Base-by-base conservation (phyloP, 2,329 filamentous ascomycete species). In the Macrophomina tecta region DNA sequence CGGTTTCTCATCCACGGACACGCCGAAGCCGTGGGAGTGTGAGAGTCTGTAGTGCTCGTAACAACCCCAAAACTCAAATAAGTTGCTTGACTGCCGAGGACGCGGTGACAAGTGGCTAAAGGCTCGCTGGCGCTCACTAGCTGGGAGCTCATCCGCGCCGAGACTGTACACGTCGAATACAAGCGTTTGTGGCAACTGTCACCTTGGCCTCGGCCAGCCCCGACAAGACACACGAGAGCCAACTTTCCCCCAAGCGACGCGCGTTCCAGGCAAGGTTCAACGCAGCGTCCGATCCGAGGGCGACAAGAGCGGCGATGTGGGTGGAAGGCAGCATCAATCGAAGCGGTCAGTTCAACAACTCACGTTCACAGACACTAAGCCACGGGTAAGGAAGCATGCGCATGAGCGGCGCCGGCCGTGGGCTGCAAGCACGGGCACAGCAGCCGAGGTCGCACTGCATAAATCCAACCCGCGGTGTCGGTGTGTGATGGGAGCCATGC, bases 401-500 rank as follows among this genome's bases (percentile, higher is more conserved):
- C 42, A n/a, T 14, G 11, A n/a, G 46, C 46, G 46, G 46, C 18
- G 52, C 23, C 51, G 32, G 5, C 51, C 28, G 49, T 36, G 51
- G n/a, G 11, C 28, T 14, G 28, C 58, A 46, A 11, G 56, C 40
- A 32, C 14, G 23, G 56, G 56, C 12, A n/a, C 4, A 6, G 40
- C 30, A 38, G 42, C 42, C 40, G 45, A 61, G 58, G 58, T 62
- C 11, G 46, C 58, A 48, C 46, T 42, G 58, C 42, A 48, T 53
- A 18, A 49, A 48, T 45, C 58, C 30, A 38, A 30, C 38, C 58
- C 58, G 32, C 23, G 58, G 58, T 62, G 58, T 62, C 58, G 58
- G 58, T 62, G 58, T 49, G 58, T 16, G 42, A 38, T 46, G 12
- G 23, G 11, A 30, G 23, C 5, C 23, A 23, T 32, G 11, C 48